phyloP scores from a whole-genome alignment of 176 grass and related monocot species.

The Panicum miliaceum region DNA sequence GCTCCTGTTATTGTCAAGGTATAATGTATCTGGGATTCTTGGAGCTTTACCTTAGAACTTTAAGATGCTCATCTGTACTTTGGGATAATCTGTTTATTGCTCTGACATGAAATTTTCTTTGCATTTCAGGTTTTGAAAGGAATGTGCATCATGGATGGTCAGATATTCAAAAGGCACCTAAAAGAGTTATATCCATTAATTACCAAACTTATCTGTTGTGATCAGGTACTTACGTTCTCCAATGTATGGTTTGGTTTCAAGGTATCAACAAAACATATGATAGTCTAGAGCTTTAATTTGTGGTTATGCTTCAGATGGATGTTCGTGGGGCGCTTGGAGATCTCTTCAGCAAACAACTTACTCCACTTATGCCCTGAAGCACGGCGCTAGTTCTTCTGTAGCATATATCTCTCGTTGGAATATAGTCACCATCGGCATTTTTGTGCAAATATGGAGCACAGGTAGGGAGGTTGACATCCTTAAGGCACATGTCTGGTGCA shows the following conservation, averaged over 20 bases:
- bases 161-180: conserved; percentile 93
- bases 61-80: conserved; percentile 26
- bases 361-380: conserved; percentile 73
- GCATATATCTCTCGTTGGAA: conserved; percentile 44
- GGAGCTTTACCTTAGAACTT: conserved; percentile 4
- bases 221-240: conserved; percentile 65
- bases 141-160: conserved; percentile 90
- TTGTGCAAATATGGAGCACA: conserved; percentile 47
- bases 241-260: neutral
- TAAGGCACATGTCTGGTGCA: conserved; percentile 25
- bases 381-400: conserved; percentile 32
- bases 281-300: conserved; percentile 20
- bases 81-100: conserved; percentile 10
- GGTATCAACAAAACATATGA: neutral
- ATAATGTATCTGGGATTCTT: conserved; percentile 46
- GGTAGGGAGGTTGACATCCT: conserved; percentile 37
- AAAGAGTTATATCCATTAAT: conserved; percentile 97
- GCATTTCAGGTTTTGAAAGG: conserved; percentile 83
- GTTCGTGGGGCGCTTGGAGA: conserved; percentile 86
- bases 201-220: conserved; percentile 99
- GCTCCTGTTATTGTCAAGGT: conserved; percentile 99
- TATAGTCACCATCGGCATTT: conserved; percentile 45
- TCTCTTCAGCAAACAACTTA: conserved; percentile 92
- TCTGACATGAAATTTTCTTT: conserved; percentile 24
- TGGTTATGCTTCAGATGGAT: conserved; percentile 76